Percentiles rank a stretch among this genome's conserved stretches.
Evolutionary conservation across 306 rosid species (phyloP).

Genomic region (Luffa aegyptiaca): DNA sequence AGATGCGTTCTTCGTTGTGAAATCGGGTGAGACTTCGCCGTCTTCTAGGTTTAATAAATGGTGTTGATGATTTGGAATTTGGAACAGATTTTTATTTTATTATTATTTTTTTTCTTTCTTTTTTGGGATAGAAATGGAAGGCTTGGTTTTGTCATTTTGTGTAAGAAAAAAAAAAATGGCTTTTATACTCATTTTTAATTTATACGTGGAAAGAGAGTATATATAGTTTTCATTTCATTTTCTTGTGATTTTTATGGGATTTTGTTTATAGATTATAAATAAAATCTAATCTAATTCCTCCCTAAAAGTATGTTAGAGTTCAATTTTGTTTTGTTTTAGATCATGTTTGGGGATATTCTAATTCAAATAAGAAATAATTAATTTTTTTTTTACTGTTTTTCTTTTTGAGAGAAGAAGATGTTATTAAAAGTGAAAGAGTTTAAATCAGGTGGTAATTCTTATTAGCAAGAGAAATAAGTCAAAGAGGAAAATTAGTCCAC

Average conservation of each 20-base stretch:
- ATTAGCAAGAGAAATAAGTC: too few species aligned
- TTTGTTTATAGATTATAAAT: not conserved
- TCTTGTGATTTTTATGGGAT: not conserved
- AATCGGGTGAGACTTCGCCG: constrained; percentile 44
- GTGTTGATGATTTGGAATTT: constrained; percentile 16
- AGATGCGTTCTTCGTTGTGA: constrained; percentile 49
- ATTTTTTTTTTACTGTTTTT: too few species aligned
- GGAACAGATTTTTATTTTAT: not conserved
- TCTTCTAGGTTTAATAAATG: constrained; percentile 47
- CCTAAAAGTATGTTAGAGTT: too few species aligned
- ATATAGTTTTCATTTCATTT: not conserved
- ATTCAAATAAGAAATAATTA: too few species aligned
- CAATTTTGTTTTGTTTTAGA: too few species aligned
- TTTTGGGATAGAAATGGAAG: not conserved
- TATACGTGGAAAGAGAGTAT: not conserved
- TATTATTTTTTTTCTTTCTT: not conserved
- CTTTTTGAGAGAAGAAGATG: too few species aligned
- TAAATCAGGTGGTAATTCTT: too few species aligned
- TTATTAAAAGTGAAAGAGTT: too few species aligned
- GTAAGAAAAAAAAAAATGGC: not conserved
- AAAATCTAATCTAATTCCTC: not conserved
- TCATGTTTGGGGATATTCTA: too few species aligned
- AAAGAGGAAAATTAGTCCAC: too few species aligned
- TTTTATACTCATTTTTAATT: not conserved
- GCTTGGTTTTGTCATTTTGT: not conserved